Percentiles rank a stretch among this genome's conserved stretches.
These are phyloP conservation scores for Pseudogymnoascus destructans DNA, from an alignment of 2,329 filamentous ascomycete genomes.

Conservation along the genomic window DNA sequence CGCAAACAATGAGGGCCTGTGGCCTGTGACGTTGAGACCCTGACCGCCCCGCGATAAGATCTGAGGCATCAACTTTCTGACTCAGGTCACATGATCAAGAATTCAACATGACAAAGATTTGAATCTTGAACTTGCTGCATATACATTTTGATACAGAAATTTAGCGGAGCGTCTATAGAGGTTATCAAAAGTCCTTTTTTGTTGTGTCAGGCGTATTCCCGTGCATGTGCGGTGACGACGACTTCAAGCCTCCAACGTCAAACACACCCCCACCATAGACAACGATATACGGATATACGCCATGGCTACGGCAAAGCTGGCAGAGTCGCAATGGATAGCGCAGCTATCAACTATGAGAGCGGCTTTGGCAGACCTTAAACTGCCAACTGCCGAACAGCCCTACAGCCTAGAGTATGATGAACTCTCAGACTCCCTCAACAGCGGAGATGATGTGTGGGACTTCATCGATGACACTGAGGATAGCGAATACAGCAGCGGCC, in stretches of 20 bases:
- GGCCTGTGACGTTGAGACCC: constrained; percentile 5
- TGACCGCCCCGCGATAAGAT: constrained; percentile 5
- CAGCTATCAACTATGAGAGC: constrained; percentile 79
- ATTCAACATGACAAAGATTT: background rate
- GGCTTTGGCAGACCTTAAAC: constrained; percentile 60
- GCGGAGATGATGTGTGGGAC: constrained; percentile 81
- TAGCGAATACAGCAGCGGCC: constrained; percentile 52
- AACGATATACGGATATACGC: background rate
- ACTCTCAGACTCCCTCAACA: constrained; percentile 38
- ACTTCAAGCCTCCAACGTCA: background rate
- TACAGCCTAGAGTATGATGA: constrained; percentile 41
- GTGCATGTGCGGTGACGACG: background rate
- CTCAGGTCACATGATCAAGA: constrained; percentile 1
- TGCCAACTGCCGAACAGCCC: constrained; percentile 25
- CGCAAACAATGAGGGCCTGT: constrained; percentile 8
- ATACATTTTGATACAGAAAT: background rate
- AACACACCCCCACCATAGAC: background rate
- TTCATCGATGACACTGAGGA: constrained; percentile 66
- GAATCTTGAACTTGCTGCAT: background rate
- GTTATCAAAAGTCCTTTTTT: background rate
- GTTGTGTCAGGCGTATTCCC: background rate
- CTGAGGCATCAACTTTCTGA: constrained; percentile 2
- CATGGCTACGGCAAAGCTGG: background rate
- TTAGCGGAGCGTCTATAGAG: background rate
- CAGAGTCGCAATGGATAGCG: constrained; percentile 62